phyloP scores from a whole-genome alignment of 768 basidiomycete species.

The Cystobasidium tubakii region DNA sequence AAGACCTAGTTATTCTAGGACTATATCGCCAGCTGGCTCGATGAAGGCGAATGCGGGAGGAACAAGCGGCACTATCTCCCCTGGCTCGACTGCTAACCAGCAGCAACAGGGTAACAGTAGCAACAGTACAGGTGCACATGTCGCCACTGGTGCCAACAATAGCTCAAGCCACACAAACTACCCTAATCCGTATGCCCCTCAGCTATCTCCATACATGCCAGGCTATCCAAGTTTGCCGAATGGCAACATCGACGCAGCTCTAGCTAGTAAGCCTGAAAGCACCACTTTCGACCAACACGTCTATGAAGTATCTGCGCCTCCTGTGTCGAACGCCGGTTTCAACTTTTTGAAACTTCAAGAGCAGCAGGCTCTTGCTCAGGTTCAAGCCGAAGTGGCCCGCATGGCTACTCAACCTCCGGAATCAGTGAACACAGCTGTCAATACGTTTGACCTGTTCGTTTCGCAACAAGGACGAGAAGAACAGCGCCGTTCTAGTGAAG shows the following conservation, averaged over 20 bases:
- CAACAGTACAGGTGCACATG: background rate
- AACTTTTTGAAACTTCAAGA: background rate
- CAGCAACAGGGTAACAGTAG: background rate
- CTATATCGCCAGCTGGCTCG: background rate
- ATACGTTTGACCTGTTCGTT: background rate
- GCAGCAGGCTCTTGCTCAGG: background rate
- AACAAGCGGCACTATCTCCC: background rate
- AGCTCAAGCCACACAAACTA: background rate
- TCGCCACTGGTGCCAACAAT: background rate
- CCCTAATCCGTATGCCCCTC: background rate
- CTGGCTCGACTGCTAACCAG: background rate
- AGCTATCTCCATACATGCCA: background rate
- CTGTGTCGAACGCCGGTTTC: background rate
- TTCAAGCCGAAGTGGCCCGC: background rate
- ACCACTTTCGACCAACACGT: background rate
- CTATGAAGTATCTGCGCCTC: background rate
- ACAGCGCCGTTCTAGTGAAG: background rate
- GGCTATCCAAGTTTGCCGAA: background rate
- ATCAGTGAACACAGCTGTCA: background rate
- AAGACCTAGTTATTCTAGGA: background rate
- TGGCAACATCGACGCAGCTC: background rate
- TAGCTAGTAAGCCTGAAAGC: background rate
- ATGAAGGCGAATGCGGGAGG: background rate
- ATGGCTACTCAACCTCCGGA: background rate
- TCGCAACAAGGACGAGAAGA: background rate